phyloP scores from a whole-genome alignment of 139 green algal species.

The Chlorella vulgaris region DNA sequence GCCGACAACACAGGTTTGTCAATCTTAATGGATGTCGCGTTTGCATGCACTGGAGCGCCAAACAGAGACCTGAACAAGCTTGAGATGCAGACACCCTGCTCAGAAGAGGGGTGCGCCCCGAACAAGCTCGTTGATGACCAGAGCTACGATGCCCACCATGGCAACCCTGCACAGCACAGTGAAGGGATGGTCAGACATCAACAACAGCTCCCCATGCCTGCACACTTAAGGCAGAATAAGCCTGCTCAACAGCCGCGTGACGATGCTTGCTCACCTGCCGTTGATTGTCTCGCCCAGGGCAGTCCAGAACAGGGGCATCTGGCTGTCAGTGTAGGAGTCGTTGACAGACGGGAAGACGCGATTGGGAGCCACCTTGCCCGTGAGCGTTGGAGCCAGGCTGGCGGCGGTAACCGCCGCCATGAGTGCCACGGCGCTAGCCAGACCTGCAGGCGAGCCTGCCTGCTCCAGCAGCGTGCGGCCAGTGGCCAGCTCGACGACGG shows the following conservation, averaged over 20 bases:
- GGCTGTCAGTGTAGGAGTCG: slow-evolving; percentile 19
- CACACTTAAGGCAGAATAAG: not conserved
- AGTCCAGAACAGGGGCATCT: slow-evolving; percentile 39
- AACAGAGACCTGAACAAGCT: not conserved
- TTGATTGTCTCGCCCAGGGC: slow-evolving; percentile 20
- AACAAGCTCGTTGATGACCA: slow-evolving; percentile 21
- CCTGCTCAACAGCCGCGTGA: not conserved
- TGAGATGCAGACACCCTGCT: not conserved
- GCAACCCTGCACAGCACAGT: not conserved
- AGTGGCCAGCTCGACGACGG: slow-evolving; percentile 26
- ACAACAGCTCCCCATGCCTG: not conserved
- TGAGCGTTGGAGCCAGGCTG: slow-evolving; percentile 27
- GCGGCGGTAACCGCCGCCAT: not conserved
- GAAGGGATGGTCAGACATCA: not conserved
- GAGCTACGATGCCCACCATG: slow-evolving; percentile 28
- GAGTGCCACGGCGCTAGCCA: not conserved
- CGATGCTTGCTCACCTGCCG: not conserved
- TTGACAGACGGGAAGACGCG: slow-evolving; percentile 26
- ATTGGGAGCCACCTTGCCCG: slow-evolving; percentile 4
- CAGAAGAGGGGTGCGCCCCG: slow-evolving; percentile 5
- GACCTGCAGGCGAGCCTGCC: not conserved
- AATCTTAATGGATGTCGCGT: too few species aligned
- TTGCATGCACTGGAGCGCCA: too few species aligned
- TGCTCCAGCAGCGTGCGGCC: slow-evolving; percentile 4
- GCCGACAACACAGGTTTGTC: too few species aligned